Base-by-base conservation (phyloP, 805 yeast genomes). In the Cyberlindnera petersonii region DNA sequence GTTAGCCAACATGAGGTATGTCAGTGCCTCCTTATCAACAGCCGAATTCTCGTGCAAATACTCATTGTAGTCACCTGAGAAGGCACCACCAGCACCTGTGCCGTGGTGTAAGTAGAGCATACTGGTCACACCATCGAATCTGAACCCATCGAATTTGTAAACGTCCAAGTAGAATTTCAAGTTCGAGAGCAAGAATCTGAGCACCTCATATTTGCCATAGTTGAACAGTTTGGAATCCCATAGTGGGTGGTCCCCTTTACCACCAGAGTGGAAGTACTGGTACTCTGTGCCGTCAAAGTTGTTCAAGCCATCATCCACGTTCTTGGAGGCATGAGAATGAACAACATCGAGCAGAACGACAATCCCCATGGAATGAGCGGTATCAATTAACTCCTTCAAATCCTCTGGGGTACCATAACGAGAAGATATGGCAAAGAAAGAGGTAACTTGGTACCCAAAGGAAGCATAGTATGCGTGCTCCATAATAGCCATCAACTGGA, bases 391-490 rank as follows among this genome's bases (percentile, higher is more conserved):
- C 60, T 85, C 88, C 62, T 86, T 89, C 55, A 91, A 71, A 35
- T 93, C 97, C 52, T 93, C 98, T 3, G 98, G 98, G 0, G 96
- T 78, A 21, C 98, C 98, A 53, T 71, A 93, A 47, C 98, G 74
- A 7, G 97, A 89, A 37, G 93, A 80, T 18, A 75, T 71, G 2
- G 98, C 97, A 60, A 85, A 91, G 59, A 91, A 93, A 43, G 82
- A 85, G 17, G 98, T 89, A 20, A 91, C 80, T 62, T 91, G 98
- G 60, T 91, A 91, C n/a, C 98, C 98, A 60, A 91, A 91, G 2
- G 96, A 86, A 1, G 97, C 98, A 60, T 91, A 91, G 60, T 91
- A 91, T 2, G 98, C 98, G 60, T 91, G 98, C 63, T 91, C 98
- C 98, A 91, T 91, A 31, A 91, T 75, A 0, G 98, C 97, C 98